Conservation (phyloP, 176 grass and related monocot species). For the Aegilops bicornis region DNA sequence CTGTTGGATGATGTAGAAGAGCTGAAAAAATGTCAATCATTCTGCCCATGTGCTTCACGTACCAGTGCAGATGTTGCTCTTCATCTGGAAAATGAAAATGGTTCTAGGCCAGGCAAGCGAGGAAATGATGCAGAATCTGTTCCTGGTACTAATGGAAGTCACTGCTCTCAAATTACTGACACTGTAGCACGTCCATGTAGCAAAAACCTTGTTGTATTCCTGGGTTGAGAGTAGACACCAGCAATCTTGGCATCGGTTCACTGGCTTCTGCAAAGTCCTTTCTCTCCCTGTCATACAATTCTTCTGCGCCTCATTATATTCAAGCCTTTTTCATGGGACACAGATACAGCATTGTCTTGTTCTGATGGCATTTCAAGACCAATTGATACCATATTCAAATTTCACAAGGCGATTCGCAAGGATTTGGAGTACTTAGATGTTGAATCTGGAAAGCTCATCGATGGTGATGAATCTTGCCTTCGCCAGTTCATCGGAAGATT, state of each 20-base stretch:
- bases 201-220: constrained; percentile 82
- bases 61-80: constrained; percentile 19
- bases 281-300: constrained; percentile 51
- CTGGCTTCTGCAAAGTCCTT: constrained; percentile 54
- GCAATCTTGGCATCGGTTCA: constrained; percentile 48
- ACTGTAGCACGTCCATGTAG: constrained; percentile 41
- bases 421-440: constrained; percentile 92
- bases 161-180: constrained; percentile 38
- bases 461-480: constrained; percentile 73
- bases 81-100: constrained; percentile 39
- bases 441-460: constrained; percentile 88
- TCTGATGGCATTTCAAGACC: constrained; percentile 61
- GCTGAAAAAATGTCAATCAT: constrained; percentile 53
- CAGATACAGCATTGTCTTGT: constrained; percentile 56
- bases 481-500: constrained; percentile 91
- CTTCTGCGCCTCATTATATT: constrained; percentile 75
- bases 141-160: constrained; percentile 42
- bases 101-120: constrained; percentile 51
- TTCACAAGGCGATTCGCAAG: constrained; percentile 98
- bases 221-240: constrained; percentile 75
- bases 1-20: constrained; percentile 42
- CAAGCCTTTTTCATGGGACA: constrained; percentile 84
- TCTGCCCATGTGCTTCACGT: constrained; percentile 65
- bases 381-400: constrained; percentile 98
- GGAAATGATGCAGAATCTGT: constrained; percentile 47